Percentiles rank a stretch among this genome's conserved stretches.
Conservation (phyloP, 129 eudicot genomes). For the Glebionis coronaria region DNA sequence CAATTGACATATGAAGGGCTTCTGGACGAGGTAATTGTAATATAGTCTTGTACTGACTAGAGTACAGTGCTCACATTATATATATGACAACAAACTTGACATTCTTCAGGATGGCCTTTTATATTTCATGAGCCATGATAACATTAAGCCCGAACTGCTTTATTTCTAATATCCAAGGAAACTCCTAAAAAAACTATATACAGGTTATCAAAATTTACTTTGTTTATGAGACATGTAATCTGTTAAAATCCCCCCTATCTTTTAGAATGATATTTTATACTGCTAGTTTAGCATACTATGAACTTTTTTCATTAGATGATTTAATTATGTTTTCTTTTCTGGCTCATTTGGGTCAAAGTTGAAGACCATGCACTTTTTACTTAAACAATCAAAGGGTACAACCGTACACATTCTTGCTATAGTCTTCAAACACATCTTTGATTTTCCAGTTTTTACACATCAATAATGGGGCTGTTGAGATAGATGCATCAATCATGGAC, state of each 20-base stretch:
- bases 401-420: not conserved
- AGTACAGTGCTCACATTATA: constrained; percentile 12
- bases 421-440: constrained; percentile 22
- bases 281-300: not conserved
- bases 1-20: constrained; percentile 97
- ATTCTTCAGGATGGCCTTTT: not conserved
- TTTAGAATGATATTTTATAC: no score
- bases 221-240: no score
- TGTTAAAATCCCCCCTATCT: no score
- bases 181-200: no score
- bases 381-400: not conserved
- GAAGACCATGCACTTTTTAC: not conserved
- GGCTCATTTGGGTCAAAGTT: not conserved
- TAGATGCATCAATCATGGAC: constrained; percentile 94
- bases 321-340: not conserved
- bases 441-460: constrained; percentile 68
- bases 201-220: no score
- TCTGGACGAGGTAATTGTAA: constrained; percentile 72
- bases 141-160: not conserved
- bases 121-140: not conserved
- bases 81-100: not conserved
- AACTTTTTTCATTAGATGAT: not conserved
- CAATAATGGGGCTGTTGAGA: constrained; percentile 90
- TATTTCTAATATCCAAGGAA: not conserved
- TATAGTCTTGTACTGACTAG: not conserved